A percentile compares a stretch with the other conserved stretches of the same genome.
Evolutionary conservation across 331 rosid genomes (phyloP).

Genomic region (Phaseolus coccineus): DNA sequence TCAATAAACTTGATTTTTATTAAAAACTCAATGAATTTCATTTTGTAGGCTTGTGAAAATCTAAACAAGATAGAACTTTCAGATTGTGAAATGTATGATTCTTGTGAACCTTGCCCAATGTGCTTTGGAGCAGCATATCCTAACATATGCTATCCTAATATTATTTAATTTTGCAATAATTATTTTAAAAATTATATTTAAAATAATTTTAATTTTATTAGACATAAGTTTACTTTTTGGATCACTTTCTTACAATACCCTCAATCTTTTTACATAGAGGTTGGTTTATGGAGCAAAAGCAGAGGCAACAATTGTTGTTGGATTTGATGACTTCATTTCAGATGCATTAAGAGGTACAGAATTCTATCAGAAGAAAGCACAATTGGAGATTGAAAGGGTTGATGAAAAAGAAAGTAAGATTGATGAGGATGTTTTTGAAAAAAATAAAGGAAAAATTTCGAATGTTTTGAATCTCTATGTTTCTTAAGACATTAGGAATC

Average conservation of each 20-base stretch:
- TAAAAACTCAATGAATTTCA: not conserved
- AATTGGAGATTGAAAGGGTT: conserved; percentile 86
- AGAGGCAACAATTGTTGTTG: conserved; percentile 95
- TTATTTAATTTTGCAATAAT: too few species aligned
- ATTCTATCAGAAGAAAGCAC: conserved; percentile 75
- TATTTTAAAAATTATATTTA: too few species aligned
- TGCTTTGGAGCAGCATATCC: conserved; percentile 89
- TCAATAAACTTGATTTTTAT: too few species aligned
- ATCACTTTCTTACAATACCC: not conserved
- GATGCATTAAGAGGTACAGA: conserved; percentile 93
- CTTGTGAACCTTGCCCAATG: conserved; percentile 99
- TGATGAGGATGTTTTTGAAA: conserved; percentile 92
- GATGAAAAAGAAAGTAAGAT: conserved; percentile 80
- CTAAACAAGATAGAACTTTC: conserved; percentile 85
- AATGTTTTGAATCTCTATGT: conserved; percentile 56
- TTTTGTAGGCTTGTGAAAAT: conserved; percentile 82
- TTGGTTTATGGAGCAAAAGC: conserved; percentile 97
- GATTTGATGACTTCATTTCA: conserved; percentile 92
- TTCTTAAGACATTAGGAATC: not conserved
- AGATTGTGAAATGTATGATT: conserved; percentile 88
- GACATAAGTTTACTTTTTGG: not conserved
- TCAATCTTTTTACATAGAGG: conserved; percentile 58
- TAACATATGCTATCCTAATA: too few species aligned
- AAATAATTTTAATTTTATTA: too few species aligned
- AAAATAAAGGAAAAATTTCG: conserved; percentile 76